Percentiles rank a stretch among this genome's conserved stretches.
These are phyloP conservation scores for Trichoderma koningiopsis DNA, from an alignment of 2,329 filamentous ascomycete species.

Conservation along the genomic window DNA sequence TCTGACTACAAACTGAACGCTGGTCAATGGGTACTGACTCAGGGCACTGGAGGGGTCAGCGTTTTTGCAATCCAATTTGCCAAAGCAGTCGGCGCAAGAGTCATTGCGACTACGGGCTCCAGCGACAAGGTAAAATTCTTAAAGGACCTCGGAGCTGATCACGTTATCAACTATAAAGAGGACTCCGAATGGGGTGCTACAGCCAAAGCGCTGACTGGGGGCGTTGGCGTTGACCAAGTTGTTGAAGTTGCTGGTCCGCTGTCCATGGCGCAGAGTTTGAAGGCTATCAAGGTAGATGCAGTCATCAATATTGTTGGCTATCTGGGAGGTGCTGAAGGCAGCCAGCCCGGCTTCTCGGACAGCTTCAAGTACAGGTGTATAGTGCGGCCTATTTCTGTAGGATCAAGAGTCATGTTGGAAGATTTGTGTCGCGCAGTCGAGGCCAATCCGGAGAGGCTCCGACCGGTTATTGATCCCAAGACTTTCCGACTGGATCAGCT, in stretches of 20 bases:
- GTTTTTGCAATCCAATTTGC: slow-evolving; percentile 14
- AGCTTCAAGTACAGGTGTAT: neutral
- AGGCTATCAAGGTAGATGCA: neutral
- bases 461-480: neutral
- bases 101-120: slow-evolving; percentile 11
- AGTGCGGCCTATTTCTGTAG: neutral
- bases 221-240: slow-evolving; percentile 1
- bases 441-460: slow-evolving; percentile 2
- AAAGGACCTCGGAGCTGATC: slow-evolving; percentile 2
- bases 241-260: slow-evolving; percentile 1
- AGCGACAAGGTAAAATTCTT: slow-evolving; percentile 1
- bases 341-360: slow-evolving; percentile 1
- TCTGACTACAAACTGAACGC: slow-evolving; percentile 7
- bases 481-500: neutral
- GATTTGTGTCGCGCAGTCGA: slow-evolving; percentile 11
- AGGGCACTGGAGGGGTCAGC: slow-evolving; percentile 14
- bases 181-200: slow-evolving; percentile 5
- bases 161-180: slow-evolving; percentile 12
- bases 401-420: neutral
- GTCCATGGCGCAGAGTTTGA: slow-evolving; percentile 5
- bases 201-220: neutral
- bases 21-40: slow-evolving; percentile 8
- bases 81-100: slow-evolving; percentile 8
- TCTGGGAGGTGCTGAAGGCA: neutral
- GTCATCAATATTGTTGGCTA: slow-evolving; percentile 10